Conservation (phyloP, 495 filamentous ascomycete species). For the Neurospora sp. region DNA sequence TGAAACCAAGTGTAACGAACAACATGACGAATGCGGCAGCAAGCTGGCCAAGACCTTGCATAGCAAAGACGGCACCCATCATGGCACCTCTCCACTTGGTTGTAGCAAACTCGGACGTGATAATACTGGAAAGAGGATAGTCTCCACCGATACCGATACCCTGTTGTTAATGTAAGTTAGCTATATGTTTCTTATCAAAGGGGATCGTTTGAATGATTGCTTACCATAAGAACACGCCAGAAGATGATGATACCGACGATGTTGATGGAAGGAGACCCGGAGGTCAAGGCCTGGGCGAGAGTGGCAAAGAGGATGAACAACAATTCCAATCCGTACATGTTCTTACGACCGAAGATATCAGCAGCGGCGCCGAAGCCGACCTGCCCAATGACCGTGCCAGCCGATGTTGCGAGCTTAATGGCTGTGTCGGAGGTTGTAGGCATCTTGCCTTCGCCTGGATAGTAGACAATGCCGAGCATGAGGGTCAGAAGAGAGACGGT, state of each 20-base stretch:
- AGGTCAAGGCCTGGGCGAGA: constrained; percentile 63
- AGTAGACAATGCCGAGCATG: constrained; percentile 72
- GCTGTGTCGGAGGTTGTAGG: constrained; percentile 61
- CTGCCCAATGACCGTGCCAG: constrained; percentile 79
- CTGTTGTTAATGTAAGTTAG: constrained; percentile 1
- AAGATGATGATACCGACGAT: constrained; percentile 74
- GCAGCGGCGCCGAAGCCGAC: constrained; percentile 72
- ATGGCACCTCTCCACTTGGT: constrained; percentile 69
- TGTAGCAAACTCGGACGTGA: constrained; percentile 71
- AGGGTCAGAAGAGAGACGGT: constrained; percentile 53
- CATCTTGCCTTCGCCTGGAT: constrained; percentile 42
- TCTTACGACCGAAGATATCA: constrained; percentile 68
- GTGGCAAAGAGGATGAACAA: constrained; percentile 84
- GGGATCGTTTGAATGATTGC: constrained; percentile 10
- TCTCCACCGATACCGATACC: constrained; percentile 79
- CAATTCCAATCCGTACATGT: constrained; percentile 81
- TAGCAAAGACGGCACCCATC: constrained; percentile 80
- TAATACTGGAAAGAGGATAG: constrained; percentile 77
- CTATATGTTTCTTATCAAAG: not conserved
- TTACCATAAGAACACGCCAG: constrained; percentile 76
- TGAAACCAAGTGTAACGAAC: constrained; percentile 64
- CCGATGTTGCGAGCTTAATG: constrained; percentile 83
- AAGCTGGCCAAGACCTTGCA: constrained; percentile 74
- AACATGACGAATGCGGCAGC: constrained; percentile 59
- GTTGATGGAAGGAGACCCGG: constrained; percentile 54